Evolutionary conservation across 129 eudicot species (phyloP).

Genomic region (Pseudognaphalium luteoalbum): DNA sequence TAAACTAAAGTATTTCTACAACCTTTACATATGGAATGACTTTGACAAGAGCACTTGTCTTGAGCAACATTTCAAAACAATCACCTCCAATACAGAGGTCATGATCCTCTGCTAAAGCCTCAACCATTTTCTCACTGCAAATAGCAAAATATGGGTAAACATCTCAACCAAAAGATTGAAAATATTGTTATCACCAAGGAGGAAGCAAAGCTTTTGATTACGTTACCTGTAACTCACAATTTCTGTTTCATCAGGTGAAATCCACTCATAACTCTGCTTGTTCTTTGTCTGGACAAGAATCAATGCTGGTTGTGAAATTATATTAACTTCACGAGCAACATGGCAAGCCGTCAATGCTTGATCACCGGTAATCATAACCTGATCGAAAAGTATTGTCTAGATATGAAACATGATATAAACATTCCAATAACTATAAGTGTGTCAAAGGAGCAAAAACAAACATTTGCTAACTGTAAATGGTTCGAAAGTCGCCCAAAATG

Average conservation of each 20-base stretch:
- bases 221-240: conserved; percentile 59
- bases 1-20: not conserved
- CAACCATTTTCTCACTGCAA: conserved; percentile 64
- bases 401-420: conserved; percentile 6
- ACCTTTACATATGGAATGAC: conserved; percentile 95
- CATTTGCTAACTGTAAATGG: not conserved
- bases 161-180: not conserved
- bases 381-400: not conserved
- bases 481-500: not conserved
- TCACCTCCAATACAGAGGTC: conserved; percentile 90
- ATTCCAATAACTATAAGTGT: not conserved
- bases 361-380: conserved; percentile 99
- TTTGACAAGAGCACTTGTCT: conserved; percentile 59
- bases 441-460: not conserved
- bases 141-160: not conserved
- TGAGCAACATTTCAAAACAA: conserved; percentile 90
- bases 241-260: conserved; percentile 81
- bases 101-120: conserved; percentile 65
- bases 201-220: conserved; percentile 1
- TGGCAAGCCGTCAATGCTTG: conserved; percentile 99
- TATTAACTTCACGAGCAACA: conserved; percentile 87
- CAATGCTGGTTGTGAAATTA: conserved; percentile 74
- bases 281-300: conserved; percentile 62
- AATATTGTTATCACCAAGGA: no score
- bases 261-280: conserved; percentile 65